Conservation (phyloP, 2,329 filamentous ascomycete species). For the Trichoderma oligosporum region DNA sequence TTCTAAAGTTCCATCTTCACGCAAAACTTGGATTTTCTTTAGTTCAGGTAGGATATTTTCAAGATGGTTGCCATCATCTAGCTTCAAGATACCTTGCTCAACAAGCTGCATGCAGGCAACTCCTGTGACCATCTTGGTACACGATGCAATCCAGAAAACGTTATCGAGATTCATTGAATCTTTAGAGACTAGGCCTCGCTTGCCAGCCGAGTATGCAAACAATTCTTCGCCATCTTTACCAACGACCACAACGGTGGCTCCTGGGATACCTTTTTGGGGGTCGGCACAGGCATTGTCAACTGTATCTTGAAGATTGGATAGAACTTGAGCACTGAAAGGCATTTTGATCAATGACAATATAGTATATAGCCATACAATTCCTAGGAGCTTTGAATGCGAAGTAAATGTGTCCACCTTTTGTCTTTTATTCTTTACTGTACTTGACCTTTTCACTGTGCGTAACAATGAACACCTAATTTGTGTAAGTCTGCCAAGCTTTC, state of each 20-base stretch:
- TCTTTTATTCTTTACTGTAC: neutral
- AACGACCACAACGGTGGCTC: neutral
- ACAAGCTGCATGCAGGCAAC: conserved; percentile 15
- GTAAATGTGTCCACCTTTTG: neutral
- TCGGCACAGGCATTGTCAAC: neutral
- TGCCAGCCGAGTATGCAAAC: conserved; percentile 4
- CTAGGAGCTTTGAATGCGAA: neutral
- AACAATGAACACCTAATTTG: neutral
- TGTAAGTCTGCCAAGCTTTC: neutral
- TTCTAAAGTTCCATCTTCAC: neutral
- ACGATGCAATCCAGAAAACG: conserved; percentile 6
- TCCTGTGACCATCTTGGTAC: conserved; percentile 5
- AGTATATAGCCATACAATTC: too few relatives aligned
- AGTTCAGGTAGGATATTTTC: neutral
- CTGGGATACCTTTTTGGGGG: neutral
- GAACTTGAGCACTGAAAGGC: neutral
- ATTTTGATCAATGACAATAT: neutral
- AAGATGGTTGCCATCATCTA: conserved; percentile 2
- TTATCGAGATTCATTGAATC: conserved; percentile 3
- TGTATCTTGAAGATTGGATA: neutral
- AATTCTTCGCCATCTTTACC: conserved; percentile 4
- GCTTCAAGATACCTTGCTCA: neutral
- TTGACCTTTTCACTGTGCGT: neutral
- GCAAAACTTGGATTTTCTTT: neutral
- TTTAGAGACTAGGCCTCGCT: neutral